phyloP scores from a whole-genome alignment of 345 rosid species.

The Turritis glabra region DNA sequence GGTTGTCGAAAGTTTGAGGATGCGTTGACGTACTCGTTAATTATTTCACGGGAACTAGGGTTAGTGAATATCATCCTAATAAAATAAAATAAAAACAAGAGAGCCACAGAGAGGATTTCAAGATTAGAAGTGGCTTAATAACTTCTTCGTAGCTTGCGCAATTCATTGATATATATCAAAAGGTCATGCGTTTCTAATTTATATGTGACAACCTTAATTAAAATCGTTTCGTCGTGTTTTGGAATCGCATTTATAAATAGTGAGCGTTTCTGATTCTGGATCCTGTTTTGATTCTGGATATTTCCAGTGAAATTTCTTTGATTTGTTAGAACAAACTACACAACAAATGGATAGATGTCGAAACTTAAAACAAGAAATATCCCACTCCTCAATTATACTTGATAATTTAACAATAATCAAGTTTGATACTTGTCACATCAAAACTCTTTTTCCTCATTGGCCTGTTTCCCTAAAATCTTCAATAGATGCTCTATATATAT shows the following conservation, averaged over 20 bases:
- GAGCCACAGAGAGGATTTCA: too few relatives aligned
- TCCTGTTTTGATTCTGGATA: neutral
- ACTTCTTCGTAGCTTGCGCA: too few relatives aligned
- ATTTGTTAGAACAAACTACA: constrained; percentile 19
- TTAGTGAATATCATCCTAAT: neutral
- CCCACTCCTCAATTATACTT: constrained; percentile 8
- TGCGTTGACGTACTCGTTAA: neutral
- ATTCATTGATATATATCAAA: too few relatives aligned
- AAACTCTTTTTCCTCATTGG: constrained; percentile 17
- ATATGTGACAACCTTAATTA: neutral
- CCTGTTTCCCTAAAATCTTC: neutral
- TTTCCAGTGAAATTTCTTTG: neutral
- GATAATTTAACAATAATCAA: constrained; percentile 11
- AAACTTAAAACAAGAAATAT: neutral
- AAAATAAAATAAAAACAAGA: neutral
- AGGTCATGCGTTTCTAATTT: neutral
- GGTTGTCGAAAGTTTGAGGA: neutral
- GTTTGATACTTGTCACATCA: constrained; percentile 41
- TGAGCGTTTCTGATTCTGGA: neutral
- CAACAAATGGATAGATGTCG: constrained; percentile 31
- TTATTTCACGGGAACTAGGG: neutral
- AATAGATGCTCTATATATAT: constrained; percentile 10
- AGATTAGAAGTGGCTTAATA: too few relatives aligned
- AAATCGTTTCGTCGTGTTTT: neutral
- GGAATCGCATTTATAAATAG: neutral